A percentile compares a stretch with the other conserved stretches of the same genome.
Conservation (phyloP, 2,329 filamentous ascomycete species). For the Stenocarpella maydis region DNA sequence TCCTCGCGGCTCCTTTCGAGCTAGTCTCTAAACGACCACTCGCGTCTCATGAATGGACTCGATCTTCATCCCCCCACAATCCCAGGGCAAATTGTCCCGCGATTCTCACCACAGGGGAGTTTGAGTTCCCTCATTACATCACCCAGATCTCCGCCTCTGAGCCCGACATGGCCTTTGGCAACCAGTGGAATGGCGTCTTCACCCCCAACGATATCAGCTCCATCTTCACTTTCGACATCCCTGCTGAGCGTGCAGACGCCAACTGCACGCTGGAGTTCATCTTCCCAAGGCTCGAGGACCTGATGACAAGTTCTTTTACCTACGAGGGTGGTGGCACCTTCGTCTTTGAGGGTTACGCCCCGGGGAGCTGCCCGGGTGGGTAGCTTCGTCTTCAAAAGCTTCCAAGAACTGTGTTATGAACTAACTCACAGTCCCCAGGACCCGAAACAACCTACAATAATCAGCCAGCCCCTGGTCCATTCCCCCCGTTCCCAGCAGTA, state of each 20-base stretch:
- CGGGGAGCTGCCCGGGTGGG: conserved; percentile 42
- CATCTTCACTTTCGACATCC: conserved; percentile 57
- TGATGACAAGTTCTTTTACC: conserved; percentile 46
- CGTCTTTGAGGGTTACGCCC: conserved; percentile 42
- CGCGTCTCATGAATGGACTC: conserved; percentile 35
- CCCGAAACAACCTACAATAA: conserved; percentile 43
- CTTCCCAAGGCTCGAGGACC: conserved; percentile 48
- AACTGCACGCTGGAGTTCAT: conserved; percentile 58
- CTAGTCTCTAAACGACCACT: conserved; percentile 43
- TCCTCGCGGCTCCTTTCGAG: conserved; percentile 23
- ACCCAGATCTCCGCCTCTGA: conserved; percentile 43
- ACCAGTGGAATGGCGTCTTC: conserved; percentile 49
- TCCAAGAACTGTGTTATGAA: accelerated
- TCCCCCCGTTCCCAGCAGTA: conserved; percentile 42
- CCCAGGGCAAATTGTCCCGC: conserved; percentile 41
- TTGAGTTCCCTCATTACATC: conserved; percentile 46
- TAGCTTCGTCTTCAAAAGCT: neutral
- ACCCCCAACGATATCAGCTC: conserved; percentile 46
- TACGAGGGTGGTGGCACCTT: conserved; percentile 49
- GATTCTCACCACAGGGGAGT: conserved; percentile 41
- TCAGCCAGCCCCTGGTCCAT: conserved; percentile 41
- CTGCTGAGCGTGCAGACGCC: conserved; percentile 47
- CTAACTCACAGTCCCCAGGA: neutral
- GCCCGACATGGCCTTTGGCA: conserved; percentile 49
- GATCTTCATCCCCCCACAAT: conserved; percentile 29